These are phyloP conservation scores for Pholiota microspora DNA, from an alignment of 768 basidiomycete species.

Conservation along the genomic window DNA sequence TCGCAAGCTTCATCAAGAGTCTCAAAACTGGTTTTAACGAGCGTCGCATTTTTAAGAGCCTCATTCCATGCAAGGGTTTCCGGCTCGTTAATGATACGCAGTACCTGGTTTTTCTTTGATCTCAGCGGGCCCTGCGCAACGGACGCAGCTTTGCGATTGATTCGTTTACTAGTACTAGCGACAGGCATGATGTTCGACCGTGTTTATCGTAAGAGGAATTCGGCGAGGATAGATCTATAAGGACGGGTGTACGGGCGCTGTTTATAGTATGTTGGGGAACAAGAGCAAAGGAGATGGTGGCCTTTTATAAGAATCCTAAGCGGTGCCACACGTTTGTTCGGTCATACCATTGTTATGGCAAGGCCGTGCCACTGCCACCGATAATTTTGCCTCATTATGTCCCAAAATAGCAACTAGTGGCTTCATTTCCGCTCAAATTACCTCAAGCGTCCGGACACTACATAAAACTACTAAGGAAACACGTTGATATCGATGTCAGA, in stretches of 20 bases:
- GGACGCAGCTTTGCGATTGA: slow-evolving; percentile 1
- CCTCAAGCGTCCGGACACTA: neutral
- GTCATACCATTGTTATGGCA: neutral
- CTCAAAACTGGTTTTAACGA: slow-evolving; percentile 2
- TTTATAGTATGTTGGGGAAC: slow-evolving; percentile 6
- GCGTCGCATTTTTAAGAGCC: neutral
- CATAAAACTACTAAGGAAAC: neutral
- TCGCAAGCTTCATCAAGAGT: slow-evolving; percentile 48
- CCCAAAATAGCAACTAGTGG: neutral
- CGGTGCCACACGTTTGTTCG: slow-evolving; percentile 5
- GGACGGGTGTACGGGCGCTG: neutral
- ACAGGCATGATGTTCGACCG: slow-evolving; percentile 8
- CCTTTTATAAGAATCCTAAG: slow-evolving; percentile 7
- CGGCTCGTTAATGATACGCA: slow-evolving; percentile 3
- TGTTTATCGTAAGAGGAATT: neutral
- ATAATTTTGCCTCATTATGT: neutral
- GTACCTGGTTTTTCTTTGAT: neutral
- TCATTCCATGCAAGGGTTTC: slow-evolving; percentile 1
- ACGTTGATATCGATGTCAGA: neutral
- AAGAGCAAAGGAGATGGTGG: slow-evolving; percentile 7
- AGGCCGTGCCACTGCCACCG: slow-evolving; percentile 1
- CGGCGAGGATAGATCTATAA: slow-evolving; percentile 1
- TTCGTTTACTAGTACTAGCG: slow-evolving; percentile 8
- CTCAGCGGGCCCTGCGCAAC: neutral
- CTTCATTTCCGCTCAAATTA: neutral